Percentiles rank a stretch among this genome's conserved stretches.
Conservation (phyloP, 1,284 basidiomycete species). For the Chiua sp. region DNA sequence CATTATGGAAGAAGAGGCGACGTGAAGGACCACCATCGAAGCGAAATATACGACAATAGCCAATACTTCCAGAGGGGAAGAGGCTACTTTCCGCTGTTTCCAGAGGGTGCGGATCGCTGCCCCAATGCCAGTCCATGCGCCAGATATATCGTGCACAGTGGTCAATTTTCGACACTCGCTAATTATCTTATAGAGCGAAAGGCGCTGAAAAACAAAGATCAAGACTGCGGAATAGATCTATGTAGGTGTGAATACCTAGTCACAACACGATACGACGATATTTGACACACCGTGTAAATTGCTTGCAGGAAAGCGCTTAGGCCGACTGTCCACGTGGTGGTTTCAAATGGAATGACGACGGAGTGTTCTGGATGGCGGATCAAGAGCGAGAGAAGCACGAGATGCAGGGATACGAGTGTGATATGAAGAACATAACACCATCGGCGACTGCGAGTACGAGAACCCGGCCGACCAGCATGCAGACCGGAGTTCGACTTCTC, state of each 20-base stretch:
- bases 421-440: not conserved
- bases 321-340: not conserved
- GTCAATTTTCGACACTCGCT: constrained; percentile 4
- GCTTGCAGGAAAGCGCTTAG: constrained; percentile 6
- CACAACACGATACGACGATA: no score
- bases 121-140: constrained; percentile 14
- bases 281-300: constrained; percentile 5
- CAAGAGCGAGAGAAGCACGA: not conserved
- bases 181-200: constrained; percentile 4
- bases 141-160: constrained; percentile 10
- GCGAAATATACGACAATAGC: constrained; percentile 10
- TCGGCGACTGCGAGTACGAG: not conserved
- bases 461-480: no score
- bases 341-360: not conserved
- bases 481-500: not conserved
- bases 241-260: not conserved
- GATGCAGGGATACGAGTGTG: constrained; percentile 3
- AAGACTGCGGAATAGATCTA: constrained; percentile 17
- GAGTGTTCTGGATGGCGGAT: constrained; percentile 10
- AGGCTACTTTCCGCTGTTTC: constrained; percentile 5
- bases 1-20: constrained; percentile 18
- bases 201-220: constrained; percentile 10
- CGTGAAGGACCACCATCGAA: constrained; percentile 10
- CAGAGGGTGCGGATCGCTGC: constrained; percentile 1
- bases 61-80: constrained; percentile 1